Conservation (phyloP, 1,284 basidiomycete species). For the Polyporus tsugae region DNA sequence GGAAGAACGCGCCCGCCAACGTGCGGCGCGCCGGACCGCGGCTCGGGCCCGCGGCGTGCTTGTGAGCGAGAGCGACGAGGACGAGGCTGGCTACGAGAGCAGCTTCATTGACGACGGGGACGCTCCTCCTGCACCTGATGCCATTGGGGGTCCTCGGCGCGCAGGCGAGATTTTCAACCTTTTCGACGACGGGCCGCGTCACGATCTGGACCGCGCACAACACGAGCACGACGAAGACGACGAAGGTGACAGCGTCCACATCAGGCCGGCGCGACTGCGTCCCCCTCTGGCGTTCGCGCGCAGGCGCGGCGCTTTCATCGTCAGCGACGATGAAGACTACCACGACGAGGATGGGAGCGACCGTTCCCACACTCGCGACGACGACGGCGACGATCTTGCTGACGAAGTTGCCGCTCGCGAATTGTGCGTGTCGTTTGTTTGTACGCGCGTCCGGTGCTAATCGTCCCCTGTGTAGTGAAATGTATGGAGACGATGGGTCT, state of each 20-base stretch:
- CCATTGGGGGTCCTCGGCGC: neutral
- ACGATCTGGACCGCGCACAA: neutral
- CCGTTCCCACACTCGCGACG: slow-evolving; percentile 11
- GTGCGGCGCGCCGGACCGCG: neutral
- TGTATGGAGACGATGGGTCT: slow-evolving; percentile 38
- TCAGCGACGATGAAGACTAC: slow-evolving; percentile 41
- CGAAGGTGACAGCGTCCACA: slow-evolving; percentile 11
- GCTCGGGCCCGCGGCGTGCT: neutral
- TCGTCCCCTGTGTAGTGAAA: slow-evolving; percentile 18
- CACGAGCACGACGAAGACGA: slow-evolving; percentile 6
- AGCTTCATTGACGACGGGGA: slow-evolving; percentile 58
- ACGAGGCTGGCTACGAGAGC: slow-evolving; percentile 51
- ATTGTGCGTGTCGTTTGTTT: slow-evolving; percentile 23
- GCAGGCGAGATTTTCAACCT: slow-evolving; percentile 20
- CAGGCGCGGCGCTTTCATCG: slow-evolving; percentile 16
- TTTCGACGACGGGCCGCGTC: slow-evolving; percentile 17
- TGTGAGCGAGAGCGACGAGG: slow-evolving; percentile 41
- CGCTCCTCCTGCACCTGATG: slow-evolving; percentile 11
- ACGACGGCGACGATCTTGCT: slow-evolving; percentile 22
- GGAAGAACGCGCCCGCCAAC: neutral
- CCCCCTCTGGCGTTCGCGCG: neutral
- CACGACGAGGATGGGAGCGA: slow-evolving; percentile 14
- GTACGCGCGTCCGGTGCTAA: neutral
- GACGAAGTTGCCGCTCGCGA: slow-evolving; percentile 34
- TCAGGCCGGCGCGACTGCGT: slow-evolving; percentile 6